These are phyloP conservation scores for Clarireedia sp. DNA, from an alignment of 2,329 filamentous ascomycete species.

Conservation along the genomic window DNA sequence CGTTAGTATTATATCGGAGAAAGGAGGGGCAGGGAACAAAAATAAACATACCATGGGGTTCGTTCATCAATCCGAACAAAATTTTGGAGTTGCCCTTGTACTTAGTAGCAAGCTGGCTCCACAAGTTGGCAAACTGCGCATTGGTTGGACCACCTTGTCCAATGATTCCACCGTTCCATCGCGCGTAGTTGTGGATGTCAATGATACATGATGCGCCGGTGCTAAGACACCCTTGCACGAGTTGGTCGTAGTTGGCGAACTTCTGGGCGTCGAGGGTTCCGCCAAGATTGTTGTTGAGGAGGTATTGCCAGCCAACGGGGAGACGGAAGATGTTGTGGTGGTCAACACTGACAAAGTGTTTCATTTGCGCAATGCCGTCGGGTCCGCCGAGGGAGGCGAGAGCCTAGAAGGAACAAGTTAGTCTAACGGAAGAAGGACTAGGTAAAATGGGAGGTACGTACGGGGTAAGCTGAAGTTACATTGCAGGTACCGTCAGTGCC, in stretches of 20 bases:
- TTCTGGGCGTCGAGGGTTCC: slow-evolving; percentile 41
- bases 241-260: slow-evolving; percentile 43
- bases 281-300: slow-evolving; percentile 45
- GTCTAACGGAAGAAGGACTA: background rate
- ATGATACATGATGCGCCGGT: slow-evolving; percentile 53
- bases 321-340: slow-evolving; percentile 41
- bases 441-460: background rate
- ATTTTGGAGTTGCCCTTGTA: slow-evolving; percentile 48
- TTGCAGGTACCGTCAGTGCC: slow-evolving; percentile 34
- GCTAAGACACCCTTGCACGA: slow-evolving; percentile 48
- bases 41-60: slow-evolving; percentile 44
- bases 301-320: slow-evolving; percentile 52
- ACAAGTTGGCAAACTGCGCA: slow-evolving; percentile 48
- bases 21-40: background rate
- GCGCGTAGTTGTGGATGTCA: slow-evolving; percentile 50
- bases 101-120: slow-evolving; percentile 49
- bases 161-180: slow-evolving; percentile 55
- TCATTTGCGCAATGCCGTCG: slow-evolving; percentile 27
- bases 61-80: slow-evolving; percentile 62
- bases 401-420: slow-evolving; percentile 16
- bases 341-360: slow-evolving; percentile 36
- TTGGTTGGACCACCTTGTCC: slow-evolving; percentile 58
- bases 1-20: background rate
- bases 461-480: slow-evolving; percentile 24
- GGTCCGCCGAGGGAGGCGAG: slow-evolving; percentile 25